Base-by-base conservation (phyloP, 805 yeast species). In the Saturnispora ahearnii region DNA sequence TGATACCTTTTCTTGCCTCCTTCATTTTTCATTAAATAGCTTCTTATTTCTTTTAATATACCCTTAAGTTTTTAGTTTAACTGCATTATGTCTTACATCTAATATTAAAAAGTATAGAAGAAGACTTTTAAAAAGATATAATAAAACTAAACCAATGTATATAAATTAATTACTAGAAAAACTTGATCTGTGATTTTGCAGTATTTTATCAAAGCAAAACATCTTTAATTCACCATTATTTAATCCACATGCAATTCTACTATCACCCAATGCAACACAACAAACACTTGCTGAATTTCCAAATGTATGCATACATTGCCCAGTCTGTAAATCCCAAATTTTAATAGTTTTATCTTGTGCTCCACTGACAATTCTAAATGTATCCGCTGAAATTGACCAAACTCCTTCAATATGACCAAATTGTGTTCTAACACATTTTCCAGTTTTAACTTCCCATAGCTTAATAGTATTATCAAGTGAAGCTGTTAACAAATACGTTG, bases 321-420 rank as follows among this genome's bases (percentile, higher is more conserved):
- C 98, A 57, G 83, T 81, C 66, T 93, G 97, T 53, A 93, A 72
- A 63, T 93, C 99, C 99, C 99, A 93, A 6, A 93, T 86, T 64
- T 85, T 91, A 53, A 87, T 87, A 33, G 81, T 72, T 54, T 88
- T 77, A 70, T 93, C 99, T 62, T 93, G 97, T 1, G 96, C 90
- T 1, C 98, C 98, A 59, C 93, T 82, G 10, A 91, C 86, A 42
- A 93, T 86, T 57, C 99, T 77, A 73, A 93, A 93, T 37, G 90
- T 89, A 69, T 93, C 98, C 0, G 97, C 96, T 15, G 93, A 88
- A 50, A 93, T 84, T 41, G 91, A 88, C 97, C 98, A 91, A 18
- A 93, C 96, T 22, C 99, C 99, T 67, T 93, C 98, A 49, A 91
- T 88, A 63, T 93, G 99, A 2, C 99, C 99, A 70, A 91, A 93